These are phyloP conservation scores for Coleophoma eucalyptorum DNA, from an alignment of 2,329 filamentous ascomycete genomes.

Conservation along the genomic window DNA sequence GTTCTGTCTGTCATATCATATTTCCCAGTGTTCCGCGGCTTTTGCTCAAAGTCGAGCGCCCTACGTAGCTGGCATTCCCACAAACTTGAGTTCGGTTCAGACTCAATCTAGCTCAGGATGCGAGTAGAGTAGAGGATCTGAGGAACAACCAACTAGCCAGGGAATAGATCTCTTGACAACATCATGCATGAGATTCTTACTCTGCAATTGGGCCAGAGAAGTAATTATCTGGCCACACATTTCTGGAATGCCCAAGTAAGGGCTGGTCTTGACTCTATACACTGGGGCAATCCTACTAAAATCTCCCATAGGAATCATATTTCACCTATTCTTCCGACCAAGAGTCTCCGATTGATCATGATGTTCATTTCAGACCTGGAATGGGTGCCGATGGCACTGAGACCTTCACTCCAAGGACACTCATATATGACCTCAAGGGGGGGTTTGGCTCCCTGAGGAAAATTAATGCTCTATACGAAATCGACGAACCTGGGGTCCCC, in stretches of 20 bases:
- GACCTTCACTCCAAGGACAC: constrained; percentile 85
- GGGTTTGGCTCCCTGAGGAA: constrained; percentile 86
- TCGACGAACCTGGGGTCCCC: constrained; percentile 25
- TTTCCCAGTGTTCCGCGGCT: too few relatives aligned
- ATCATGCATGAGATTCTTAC: constrained; percentile 93
- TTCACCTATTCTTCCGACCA: constrained; percentile 78
- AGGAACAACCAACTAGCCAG: too few relatives aligned
- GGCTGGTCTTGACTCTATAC: not conserved
- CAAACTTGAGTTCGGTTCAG: too few relatives aligned
- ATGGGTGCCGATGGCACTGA: constrained; percentile 79
- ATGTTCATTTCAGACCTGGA: constrained; percentile 85
- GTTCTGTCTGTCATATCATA: too few relatives aligned
- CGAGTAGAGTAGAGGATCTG: too few relatives aligned
- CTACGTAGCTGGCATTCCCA: too few relatives aligned
- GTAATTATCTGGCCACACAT: constrained; percentile 91
- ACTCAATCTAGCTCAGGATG: too few relatives aligned
- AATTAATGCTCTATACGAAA: constrained; percentile 77
- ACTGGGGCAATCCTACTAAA: constrained; percentile 8
- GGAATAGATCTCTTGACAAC: too few relatives aligned
- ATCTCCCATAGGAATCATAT: constrained; percentile 78
- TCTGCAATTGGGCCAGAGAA: constrained; percentile 86
- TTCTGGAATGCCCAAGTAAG: constrained; percentile 93
- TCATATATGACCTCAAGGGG: constrained; percentile 94
- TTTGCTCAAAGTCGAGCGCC: too few relatives aligned
- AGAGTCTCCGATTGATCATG: constrained; percentile 69